Conservation (phyloP, 352 stramenopile genomes). For the Phytopythium cucurbitacearum region DNA sequence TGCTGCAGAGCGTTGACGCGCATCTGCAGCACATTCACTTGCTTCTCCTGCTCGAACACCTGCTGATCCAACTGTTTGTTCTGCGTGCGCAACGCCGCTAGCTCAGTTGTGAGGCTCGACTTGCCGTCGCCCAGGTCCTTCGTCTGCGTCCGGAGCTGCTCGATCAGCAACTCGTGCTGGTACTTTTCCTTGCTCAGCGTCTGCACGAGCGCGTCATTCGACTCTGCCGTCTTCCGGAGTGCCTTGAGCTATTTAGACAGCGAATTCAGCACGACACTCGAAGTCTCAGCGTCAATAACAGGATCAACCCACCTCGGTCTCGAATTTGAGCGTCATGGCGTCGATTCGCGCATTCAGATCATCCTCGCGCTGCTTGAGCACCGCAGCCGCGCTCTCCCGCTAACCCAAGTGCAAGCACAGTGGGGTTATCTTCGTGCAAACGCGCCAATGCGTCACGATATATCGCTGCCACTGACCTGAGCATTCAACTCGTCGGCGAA, state of each 20-base stretch:
- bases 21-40: constrained; percentile 75
- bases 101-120: constrained; percentile 30
- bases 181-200: constrained; percentile 68
- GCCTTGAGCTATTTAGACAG: constrained; percentile 28
- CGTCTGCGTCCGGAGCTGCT: constrained; percentile 58
- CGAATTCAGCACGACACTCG: constrained; percentile 1
- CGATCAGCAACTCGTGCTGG: constrained; percentile 72
- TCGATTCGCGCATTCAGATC: constrained; percentile 71
- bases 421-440: neutral
- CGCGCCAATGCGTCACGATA: neutral
- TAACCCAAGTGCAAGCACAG: constrained; percentile 5
- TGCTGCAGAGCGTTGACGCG: constrained; percentile 63
- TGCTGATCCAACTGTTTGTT: constrained; percentile 85
- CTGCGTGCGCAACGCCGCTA: constrained; percentile 49
- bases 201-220: constrained; percentile 52
- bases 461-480: constrained; percentile 19
- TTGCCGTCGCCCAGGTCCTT: constrained; percentile 51
- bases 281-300: neutral
- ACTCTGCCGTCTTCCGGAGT: constrained; percentile 37
- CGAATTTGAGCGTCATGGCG: constrained; percentile 41
- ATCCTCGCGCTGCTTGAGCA: constrained; percentile 56
- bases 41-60: constrained; percentile 80
- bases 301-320: constrained; percentile 47
- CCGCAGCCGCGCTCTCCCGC: constrained; percentile 34
- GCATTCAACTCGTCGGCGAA: constrained; percentile 63